These are phyloP conservation scores for Syzygium aqueum DNA, from an alignment of 345 rosid genomes.

Conservation along the genomic window DNA sequence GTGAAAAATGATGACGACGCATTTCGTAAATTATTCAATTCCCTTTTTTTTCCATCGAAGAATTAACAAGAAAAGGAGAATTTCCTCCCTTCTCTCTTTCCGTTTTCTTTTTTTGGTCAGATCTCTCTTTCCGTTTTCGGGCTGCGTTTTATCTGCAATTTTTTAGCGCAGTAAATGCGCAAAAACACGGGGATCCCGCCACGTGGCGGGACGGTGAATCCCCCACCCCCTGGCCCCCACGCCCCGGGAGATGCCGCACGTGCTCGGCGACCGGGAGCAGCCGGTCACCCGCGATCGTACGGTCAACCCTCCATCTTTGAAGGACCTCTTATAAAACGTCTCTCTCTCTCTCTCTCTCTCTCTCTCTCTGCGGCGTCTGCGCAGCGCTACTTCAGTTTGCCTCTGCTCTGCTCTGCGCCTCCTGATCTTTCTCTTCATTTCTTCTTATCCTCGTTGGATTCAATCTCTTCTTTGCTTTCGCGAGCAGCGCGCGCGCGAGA, in stretches of 20 bases:
- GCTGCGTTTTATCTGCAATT: not conserved
- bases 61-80: not conserved
- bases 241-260: not conserved
- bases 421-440: not conserved
- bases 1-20: not conserved
- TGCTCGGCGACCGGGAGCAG: not conserved
- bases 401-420: not conserved
- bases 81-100: not conserved
- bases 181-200: not conserved
- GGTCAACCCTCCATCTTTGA: not conserved
- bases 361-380: not conserved
- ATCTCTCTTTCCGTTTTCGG: not conserved
- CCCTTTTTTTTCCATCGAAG: not conserved
- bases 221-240: too few species aligned
- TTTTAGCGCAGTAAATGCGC: not conserved
- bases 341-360: not conserved
- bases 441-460: not conserved
- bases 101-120: too few species aligned
- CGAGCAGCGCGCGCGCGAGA: not conserved
- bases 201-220: not conserved
- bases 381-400: not conserved
- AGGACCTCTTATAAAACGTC: not conserved
- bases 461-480: not conserved
- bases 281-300: not conserved
- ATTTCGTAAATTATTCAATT: not conserved